These are phyloP conservation scores for Amauroascus verrucosus DNA, from an alignment of 2,329 filamentous ascomycete species.

Conservation along the genomic window DNA sequence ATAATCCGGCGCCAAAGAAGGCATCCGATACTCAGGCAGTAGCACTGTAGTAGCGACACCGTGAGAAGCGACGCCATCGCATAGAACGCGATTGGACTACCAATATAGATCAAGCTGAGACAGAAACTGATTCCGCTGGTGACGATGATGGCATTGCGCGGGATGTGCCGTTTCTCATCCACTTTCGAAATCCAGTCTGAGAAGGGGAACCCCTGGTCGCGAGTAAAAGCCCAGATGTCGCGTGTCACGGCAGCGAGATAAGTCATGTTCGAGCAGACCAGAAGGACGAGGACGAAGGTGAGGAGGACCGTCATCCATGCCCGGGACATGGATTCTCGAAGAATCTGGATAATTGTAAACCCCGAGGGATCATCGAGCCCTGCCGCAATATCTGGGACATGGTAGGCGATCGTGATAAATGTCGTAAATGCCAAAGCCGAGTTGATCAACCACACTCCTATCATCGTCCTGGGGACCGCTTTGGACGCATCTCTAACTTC, in stretches of 20 bases:
- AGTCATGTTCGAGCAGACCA: conserved; percentile 21
- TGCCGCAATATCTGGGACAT: conserved; percentile 32
- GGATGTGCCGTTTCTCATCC: conserved; percentile 29
- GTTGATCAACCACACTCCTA: conserved; percentile 40
- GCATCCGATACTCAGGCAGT: conserved; percentile 25
- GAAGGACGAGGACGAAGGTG: conserved; percentile 34
- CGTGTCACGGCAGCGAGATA: conserved; percentile 34
- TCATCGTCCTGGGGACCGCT: conserved; percentile 40
- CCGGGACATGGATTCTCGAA: conserved; percentile 38
- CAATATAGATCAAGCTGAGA: conserved; percentile 44
- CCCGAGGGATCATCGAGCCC: conserved; percentile 35
- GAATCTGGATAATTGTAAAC: conserved; percentile 43
- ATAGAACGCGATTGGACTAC: conserved; percentile 42
- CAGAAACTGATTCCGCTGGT: conserved; percentile 28
- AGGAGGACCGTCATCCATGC: conserved; percentile 37
- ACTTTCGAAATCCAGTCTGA: conserved; percentile 40
- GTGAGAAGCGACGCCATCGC: conserved; percentile 43
- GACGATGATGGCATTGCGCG: conserved; percentile 31
- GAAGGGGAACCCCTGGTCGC: conserved; percentile 46
- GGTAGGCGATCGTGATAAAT: conserved; percentile 36
- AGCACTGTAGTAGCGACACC: conserved; percentile 38
- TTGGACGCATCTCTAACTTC: conserved; percentile 41
- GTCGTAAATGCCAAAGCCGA: conserved; percentile 38
- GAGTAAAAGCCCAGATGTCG: conserved; percentile 38
- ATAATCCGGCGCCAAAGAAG: conserved; percentile 17